phyloP scores from a whole-genome alignment of 2,329 filamentous ascomycete genomes.

The Paecilomyces variotii region DNA sequence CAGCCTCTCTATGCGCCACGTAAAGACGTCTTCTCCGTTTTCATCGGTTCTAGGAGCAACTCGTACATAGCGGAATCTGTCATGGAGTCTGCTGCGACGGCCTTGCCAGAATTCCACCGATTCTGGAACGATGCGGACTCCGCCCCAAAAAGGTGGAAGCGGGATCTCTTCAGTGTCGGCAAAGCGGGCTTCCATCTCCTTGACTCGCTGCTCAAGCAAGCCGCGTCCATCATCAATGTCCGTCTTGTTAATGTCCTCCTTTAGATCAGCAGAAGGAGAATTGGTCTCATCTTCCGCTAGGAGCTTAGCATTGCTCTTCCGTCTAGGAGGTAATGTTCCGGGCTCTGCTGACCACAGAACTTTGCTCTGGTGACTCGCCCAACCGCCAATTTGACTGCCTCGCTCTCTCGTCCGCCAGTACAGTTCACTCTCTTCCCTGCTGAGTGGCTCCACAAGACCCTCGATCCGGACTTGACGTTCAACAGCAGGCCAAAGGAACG shows the following conservation, averaged over 20 bases:
- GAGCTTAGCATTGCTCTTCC: constrained; percentile 17
- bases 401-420: constrained; percentile 62
- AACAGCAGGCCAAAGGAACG: constrained; percentile 81
- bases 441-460: constrained; percentile 61
- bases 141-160: constrained; percentile 91
- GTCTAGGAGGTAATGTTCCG: constrained; percentile 13
- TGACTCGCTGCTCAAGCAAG: constrained; percentile 68
- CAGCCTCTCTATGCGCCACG: constrained; percentile 32
- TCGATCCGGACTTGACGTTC: constrained; percentile 91
- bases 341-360: constrained; percentile 49
- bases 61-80: constrained; percentile 79
- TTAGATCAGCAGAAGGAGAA: constrained; percentile 12
- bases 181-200: constrained; percentile 68
- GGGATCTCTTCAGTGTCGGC: constrained; percentile 71
- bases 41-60: constrained; percentile 43
- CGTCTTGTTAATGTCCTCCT: constrained; percentile 21
- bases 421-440: constrained; percentile 60
- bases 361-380: constrained; percentile 83
- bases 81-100: constrained; percentile 78
- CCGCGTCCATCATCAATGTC: constrained; percentile 58
- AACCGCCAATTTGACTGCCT: constrained; percentile 79
- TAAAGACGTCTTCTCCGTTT: constrained; percentile 51
- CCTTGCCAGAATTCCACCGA: constrained; percentile 96
- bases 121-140: constrained; percentile 74
- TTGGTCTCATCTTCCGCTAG: constrained; percentile 6